phyloP scores from a whole-genome alignment of 148 eudicot genomes.

The Polygonum aviculare region DNA sequence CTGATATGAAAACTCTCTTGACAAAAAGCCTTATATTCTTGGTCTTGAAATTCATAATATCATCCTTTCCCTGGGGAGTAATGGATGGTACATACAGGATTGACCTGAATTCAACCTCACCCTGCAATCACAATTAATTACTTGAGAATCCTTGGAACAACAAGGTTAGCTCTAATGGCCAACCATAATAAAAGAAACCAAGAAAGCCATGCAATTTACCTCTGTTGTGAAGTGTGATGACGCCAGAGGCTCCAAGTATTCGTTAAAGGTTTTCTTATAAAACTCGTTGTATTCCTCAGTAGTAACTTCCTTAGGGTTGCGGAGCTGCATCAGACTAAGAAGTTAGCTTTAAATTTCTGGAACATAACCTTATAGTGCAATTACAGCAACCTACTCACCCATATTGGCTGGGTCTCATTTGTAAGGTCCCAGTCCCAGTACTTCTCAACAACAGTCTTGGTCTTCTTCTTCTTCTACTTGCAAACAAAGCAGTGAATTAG shows the following conservation, averaged over 20 bases:
- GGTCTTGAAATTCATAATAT: conserved; percentile 63
- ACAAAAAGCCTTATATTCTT: conserved; percentile 91
- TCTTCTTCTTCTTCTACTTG: conserved; percentile 82
- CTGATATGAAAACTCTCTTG: conserved; percentile 96
- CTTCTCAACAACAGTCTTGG: conserved; percentile 87
- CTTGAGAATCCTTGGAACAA: neutral
- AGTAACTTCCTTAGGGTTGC: conserved; percentile 84
- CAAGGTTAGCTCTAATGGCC: neutral
- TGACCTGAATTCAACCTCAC: conserved; percentile 94
- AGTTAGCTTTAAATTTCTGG: neutral
- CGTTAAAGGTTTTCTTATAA: conserved; percentile 79
- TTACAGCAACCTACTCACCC: conserved; percentile 45
- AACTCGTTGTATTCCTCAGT: conserved; percentile 90
- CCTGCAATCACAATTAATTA: conserved; percentile 34
- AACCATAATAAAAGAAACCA: neutral
- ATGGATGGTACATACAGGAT: conserved; percentile 73
- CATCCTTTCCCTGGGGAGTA: conserved; percentile 77
- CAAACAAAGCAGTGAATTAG: neutral
- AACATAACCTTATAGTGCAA: neutral
- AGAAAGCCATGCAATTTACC: conserved; percentile 29
- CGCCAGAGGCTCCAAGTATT: conserved; percentile 87
- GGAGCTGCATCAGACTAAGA: conserved; percentile 44
- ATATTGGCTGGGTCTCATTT: conserved; percentile 96
- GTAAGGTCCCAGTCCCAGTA: conserved; percentile 97
- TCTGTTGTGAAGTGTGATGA: conserved; percentile 96